Percentiles rank a stretch among this genome's conserved stretches.
Conservation (phyloP, 2,329 filamentous ascomycete genomes). For the Gaeumannomyces sp. region DNA sequence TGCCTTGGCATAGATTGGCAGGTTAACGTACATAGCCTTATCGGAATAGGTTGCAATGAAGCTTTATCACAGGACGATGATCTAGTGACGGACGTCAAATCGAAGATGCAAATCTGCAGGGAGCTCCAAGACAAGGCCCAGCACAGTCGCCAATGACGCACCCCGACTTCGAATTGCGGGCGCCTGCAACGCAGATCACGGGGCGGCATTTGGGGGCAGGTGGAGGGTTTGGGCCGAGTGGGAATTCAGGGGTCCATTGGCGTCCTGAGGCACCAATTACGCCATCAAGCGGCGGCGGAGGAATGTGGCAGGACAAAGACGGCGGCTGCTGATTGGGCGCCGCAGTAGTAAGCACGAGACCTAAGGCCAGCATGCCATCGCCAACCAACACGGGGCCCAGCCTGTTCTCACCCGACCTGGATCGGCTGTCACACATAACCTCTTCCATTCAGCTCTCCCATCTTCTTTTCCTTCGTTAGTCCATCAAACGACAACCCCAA, state of each 20-base stretch:
- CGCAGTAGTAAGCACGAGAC: not conserved
- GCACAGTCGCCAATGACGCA: not conserved
- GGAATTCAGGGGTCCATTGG: not conserved
- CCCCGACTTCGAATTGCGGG: not conserved
- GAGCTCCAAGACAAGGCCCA: too few species aligned
- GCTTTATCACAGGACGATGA: not conserved
- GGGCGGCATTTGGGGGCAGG: not conserved
- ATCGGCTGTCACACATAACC: not conserved
- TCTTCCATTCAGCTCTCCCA: not conserved
- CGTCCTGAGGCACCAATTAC: slow-evolving; percentile 4
- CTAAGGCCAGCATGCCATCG: not conserved
- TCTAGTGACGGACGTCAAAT: not conserved
- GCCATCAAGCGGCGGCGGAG: not conserved
- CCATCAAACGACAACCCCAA: not conserved
- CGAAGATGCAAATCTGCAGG: not conserved
- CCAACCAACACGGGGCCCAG: not conserved
- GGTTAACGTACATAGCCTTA: too few species aligned
- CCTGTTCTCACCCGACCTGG: not conserved
- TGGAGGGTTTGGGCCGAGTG: not conserved
- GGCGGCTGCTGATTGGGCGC: not conserved
- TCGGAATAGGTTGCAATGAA: not conserved
- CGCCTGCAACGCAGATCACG: not conserved
- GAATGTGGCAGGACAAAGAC: not conserved
- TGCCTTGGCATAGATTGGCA: too few species aligned
- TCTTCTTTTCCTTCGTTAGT: not conserved